A percentile compares a stretch with the other conserved stretches of the same genome.
Evolutionary conservation across 305 asterid species (phyloP).

Genomic region (Euphrasia arctica): DNA sequence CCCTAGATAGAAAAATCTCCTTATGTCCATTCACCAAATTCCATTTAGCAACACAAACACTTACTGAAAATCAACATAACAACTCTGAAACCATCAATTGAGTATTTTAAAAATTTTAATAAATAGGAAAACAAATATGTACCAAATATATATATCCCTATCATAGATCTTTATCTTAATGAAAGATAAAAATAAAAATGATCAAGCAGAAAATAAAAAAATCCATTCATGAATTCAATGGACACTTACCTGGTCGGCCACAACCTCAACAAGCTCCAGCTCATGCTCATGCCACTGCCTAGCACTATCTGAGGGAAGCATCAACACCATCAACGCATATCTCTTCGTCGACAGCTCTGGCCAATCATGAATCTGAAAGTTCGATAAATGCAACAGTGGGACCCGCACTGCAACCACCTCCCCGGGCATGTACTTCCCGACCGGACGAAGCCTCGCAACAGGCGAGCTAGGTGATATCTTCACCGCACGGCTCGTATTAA

Average conservation of each 20-base stretch:
- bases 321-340: conserved; percentile 96
- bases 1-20: background rate
- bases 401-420: conserved; percentile 99
- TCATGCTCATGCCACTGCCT: conserved; percentile 97
- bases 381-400: conserved; percentile 82
- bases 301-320: conserved; percentile 97
- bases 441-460: conserved; percentile 74
- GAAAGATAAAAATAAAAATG: background rate
- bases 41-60: background rate
- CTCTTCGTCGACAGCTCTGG: conserved; percentile 90
- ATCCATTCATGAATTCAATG: background rate
- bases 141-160: conserved; percentile 6
- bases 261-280: conserved; percentile 98
- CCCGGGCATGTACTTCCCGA: conserved; percentile 80
- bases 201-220: background rate
- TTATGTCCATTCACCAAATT: background rate
- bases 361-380: conserved; percentile 97
- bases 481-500: conserved; percentile 69
- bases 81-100: background rate
- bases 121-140: background rate
- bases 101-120: background rate
- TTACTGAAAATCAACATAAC: background rate
- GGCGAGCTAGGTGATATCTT: conserved; percentile 88
- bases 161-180: conserved; percentile 7
- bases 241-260: conserved; percentile 89